Evolutionary conservation across 495 filamentous ascomycete genomes (phyloP), one percentile per base, ranked within the genome.

Genomic region (Neurospora sp.): DNA sequence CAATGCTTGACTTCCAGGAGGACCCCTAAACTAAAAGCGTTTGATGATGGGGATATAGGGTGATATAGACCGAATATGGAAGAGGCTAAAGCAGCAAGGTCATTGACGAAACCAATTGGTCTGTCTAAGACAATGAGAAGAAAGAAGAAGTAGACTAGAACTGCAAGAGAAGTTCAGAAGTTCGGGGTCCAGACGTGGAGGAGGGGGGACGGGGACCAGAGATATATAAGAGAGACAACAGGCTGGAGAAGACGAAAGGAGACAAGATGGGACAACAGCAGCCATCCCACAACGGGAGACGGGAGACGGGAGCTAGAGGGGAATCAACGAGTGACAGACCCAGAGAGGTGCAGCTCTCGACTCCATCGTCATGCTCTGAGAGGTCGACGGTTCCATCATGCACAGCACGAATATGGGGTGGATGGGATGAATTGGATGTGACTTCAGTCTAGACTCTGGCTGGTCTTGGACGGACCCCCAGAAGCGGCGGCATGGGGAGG

Each of bases 51-150:
- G 40, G 53, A 41, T 71, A 69, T 40, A 53, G 73, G 73, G 45
- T 71, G 70, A 61, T 80, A 74, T 75, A 77, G 70, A 78, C 71
- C 73, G 35, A 44, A 74, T 73, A 76, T 59, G 75, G 68, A 71
- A 40, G 70, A 68, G 31, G 40, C 75, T 74, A 84, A 82, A 78
- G 78, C 82, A 84, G 82, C 78, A 80, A 83, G 81, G 79, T 80
- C 81, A 84, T 84, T 74, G 74, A 71, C 73, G 65, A 73, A 72
- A 78, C 77, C 76, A 76, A 80, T 78, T 79, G 81, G 80, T 71
- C 79, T 78, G 73, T 75, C 73, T 70, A 76, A 75, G 74, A 77
- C 75, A 76, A 79, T 77, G 73, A 40, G 42, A 65, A 40, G 27
- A 72, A 70, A 39, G n/a, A 53, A 70, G 45, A 76, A 31, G 31